phyloP scores from a whole-genome alignment of 2,329 filamentous ascomycete genomes.

The Aspergillus quadricinctus region DNA sequence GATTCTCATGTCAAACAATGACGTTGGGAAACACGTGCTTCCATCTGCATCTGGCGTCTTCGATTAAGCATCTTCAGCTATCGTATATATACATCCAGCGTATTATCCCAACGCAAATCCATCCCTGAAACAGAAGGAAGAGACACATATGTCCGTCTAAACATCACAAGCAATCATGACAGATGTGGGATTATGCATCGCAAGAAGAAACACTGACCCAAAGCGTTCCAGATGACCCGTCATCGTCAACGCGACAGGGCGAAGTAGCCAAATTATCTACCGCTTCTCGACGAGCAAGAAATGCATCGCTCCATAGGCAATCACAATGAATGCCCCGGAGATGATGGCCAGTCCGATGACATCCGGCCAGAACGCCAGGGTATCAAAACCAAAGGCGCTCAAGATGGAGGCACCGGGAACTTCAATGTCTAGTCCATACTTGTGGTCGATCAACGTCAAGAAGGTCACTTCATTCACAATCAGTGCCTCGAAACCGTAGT shows the following conservation, averaged over 20 bases:
- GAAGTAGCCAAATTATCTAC: slow-evolving; percentile 1
- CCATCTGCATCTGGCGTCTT: slow-evolving; percentile 11
- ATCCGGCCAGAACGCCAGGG: slow-evolving; percentile 78
- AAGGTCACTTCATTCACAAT: slow-evolving; percentile 96
- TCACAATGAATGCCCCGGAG: slow-evolving; percentile 73
- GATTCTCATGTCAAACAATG: slow-evolving; percentile 1
- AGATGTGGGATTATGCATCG: neutral
- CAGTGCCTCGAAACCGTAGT: slow-evolving; percentile 92
- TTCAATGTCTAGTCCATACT: slow-evolving; percentile 94
- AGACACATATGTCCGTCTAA: neutral
- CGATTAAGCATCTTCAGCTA: neutral
- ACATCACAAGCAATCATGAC: slow-evolving; percentile 1
- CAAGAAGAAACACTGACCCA: slow-evolving; percentile 1
- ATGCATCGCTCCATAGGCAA: slow-evolving; percentile 93
- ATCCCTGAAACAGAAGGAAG: neutral
- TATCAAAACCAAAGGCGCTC: slow-evolving; percentile 91
- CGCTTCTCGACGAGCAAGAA: slow-evolving; percentile 85
- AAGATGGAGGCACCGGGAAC: slow-evolving; percentile 92
- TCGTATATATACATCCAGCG: neutral
- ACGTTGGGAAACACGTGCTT: slow-evolving; percentile 20
- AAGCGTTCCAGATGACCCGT: too few species aligned
- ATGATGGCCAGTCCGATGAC: slow-evolving; percentile 77
- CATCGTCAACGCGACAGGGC: neutral
- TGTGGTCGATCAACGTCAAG: slow-evolving; percentile 83
- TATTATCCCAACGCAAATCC: neutral